phyloP scores from a whole-genome alignment of 2,329 filamentous ascomycete genomes.

The Myriangium duriaei region DNA sequence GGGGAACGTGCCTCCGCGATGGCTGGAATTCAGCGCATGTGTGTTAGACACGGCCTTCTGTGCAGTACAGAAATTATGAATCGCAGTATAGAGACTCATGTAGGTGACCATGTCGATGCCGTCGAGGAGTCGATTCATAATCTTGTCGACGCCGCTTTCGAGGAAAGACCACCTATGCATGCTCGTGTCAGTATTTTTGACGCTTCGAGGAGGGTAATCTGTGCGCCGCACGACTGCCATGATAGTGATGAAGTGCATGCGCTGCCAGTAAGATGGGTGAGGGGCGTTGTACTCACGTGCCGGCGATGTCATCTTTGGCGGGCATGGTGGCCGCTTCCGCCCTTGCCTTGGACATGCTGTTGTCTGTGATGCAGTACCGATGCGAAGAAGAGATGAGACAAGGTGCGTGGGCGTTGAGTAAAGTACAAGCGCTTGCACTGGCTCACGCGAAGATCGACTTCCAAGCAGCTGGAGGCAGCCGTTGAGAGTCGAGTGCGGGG shows the following conservation, averaged over 20 bases:
- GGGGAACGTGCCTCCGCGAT: conserved; percentile 54
- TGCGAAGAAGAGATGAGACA: too few species aligned
- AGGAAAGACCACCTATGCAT: conserved; percentile 73
- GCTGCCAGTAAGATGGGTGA: background rate
- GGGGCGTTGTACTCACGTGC: conserved; percentile 18
- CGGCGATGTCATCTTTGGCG: conserved; percentile 26
- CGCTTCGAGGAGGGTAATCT: background rate
- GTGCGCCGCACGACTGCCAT: background rate
- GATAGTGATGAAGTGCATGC: background rate
- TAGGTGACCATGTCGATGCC: conserved; percentile 95
- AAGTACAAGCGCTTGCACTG: too few species aligned
- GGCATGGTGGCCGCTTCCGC: conserved; percentile 18
- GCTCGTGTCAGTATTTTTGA: too few species aligned
- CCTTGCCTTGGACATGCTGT: conserved; percentile 17
- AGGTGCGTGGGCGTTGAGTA: too few species aligned
- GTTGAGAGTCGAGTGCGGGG: too few species aligned
- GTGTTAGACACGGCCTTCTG: conserved; percentile 67
- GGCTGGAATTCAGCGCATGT: conserved; percentile 40
- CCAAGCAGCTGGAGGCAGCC: too few species aligned
- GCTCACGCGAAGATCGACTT: too few species aligned
- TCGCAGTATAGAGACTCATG: conserved; percentile 94
- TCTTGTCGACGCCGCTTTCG: conserved; percentile 74
- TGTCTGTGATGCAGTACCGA: too few species aligned
- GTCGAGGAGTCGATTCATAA: conserved; percentile 84
- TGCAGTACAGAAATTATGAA: conserved; percentile 98